phyloP scores from a whole-genome alignment of 441 rosid species.

The Metrosideros polymorpha region DNA sequence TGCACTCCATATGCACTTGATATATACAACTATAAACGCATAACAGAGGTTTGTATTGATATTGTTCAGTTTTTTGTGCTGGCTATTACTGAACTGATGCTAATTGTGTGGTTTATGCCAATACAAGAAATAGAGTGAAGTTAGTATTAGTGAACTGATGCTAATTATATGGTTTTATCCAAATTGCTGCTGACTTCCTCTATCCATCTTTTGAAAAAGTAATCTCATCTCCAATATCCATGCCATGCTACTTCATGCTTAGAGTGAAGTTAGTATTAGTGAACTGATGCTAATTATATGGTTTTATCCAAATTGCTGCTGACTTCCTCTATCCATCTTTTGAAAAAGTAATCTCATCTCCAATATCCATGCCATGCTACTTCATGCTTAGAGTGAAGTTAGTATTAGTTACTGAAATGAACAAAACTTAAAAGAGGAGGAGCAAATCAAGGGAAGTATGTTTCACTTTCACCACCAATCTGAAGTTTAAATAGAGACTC shows the following conservation, averaged over 20 bases:
- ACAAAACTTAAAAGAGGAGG: neutral
- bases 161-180: neutral
- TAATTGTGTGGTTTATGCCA: neutral
- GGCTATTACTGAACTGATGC: neutral
- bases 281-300: too few relatives aligned
- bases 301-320: neutral
- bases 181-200: neutral
- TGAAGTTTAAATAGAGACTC: neutral
- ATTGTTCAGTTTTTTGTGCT: neutral
- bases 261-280: neutral
- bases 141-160: neutral
- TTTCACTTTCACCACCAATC: neutral
- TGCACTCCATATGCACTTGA: slow-evolving; percentile 77
- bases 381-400: neutral
- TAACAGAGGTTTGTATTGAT: slow-evolving; percentile 58
- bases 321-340: neutral
- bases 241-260: neutral
- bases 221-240: neutral
- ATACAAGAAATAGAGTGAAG: neutral
- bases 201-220: neutral
- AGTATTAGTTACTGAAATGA: neutral
- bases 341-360: neutral
- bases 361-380: neutral
- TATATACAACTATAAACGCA: slow-evolving; percentile 45
- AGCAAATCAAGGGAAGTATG: neutral